Evolutionary conservation across 1,284 basidiomycete species (phyloP), one percentile per base, ranked within the genome.

Genomic region (Austroboletus rostrupii): DNA sequence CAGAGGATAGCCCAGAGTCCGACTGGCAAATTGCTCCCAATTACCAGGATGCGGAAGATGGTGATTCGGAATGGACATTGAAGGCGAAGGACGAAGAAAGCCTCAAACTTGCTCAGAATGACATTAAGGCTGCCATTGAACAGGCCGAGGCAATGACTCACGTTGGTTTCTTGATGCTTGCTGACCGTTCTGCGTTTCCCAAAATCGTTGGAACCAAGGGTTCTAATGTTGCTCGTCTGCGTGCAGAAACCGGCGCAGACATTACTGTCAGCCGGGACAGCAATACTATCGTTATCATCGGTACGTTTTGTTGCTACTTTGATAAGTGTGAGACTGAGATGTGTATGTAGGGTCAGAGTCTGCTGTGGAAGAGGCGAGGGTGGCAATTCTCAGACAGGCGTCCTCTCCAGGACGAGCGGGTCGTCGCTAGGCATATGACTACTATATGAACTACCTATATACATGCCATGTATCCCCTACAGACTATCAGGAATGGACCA

Each of bases 171-270:
- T 75, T 92, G 48, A 90, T 84, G 12, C 71, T 92, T 38, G 72
- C 80, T 35, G 85, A 92, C 62, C 84, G 90, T 61, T 76, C 81
- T 28, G 74, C 75, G 43, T 92, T 92, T 79, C 89, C 88, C 14
- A 78, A 90, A 60, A 93, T 96, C 60, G 92, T 96, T 53, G 92
- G 92, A 40, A 72, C 85, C 20, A 93, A 92, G 70, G 90, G 88
- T 45, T 72, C 90, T n/a, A 95, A 91, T 59, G 90, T 95, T 51
- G 76, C 84, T 45, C 84, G 91, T 49, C 78, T 96, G 43, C 84
- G 92, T 53, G 79, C 78, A 49, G 90, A 93, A 70, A 94, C 89
- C 47, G 90, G 90, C 37, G 87, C 92, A 48, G 91, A 94, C 66
- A 92, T 96, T 57, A 90, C 83, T 40, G 90, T 95, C 55, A 82